phyloP scores from a whole-genome alignment of 2,329 filamentous ascomycete genomes.

The Botrytis galanthina region DNA sequence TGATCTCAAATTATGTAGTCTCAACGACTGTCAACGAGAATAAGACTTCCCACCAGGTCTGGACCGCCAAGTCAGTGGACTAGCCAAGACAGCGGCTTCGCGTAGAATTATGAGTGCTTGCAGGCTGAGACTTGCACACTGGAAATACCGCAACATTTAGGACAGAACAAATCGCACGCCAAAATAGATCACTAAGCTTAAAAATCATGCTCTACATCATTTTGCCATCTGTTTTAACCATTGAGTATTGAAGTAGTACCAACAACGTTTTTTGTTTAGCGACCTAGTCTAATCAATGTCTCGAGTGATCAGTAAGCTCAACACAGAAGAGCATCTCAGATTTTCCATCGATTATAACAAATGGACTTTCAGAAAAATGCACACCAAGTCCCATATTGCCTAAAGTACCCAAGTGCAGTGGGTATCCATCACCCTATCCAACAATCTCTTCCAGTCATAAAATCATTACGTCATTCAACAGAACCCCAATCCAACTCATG shows the following conservation, averaged over 20 bases:
- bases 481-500: not conserved
- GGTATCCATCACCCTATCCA: not conserved
- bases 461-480: not conserved
- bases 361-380: no score
- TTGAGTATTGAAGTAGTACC: no score
- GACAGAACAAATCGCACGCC: not conserved
- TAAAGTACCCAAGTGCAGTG: not conserved
- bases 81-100: not conserved
- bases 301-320: not conserved
- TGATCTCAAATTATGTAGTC: no score
- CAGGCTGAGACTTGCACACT: not conserved
- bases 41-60: not conserved
- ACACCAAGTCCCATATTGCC: not conserved
- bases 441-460: not conserved
- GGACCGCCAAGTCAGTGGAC: not conserved
- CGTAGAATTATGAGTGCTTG: not conserved
- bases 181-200: not conserved
- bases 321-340: not conserved
- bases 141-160: no score
- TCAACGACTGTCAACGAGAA: not conserved
- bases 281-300: not conserved
- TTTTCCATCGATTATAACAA: no score
- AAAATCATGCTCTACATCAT: not conserved
- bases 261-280: no score
- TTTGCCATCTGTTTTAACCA: not conserved